Conservation (phyloP, 2,329 filamentous ascomycete species). For the Boeremia lycopersici region DNA sequence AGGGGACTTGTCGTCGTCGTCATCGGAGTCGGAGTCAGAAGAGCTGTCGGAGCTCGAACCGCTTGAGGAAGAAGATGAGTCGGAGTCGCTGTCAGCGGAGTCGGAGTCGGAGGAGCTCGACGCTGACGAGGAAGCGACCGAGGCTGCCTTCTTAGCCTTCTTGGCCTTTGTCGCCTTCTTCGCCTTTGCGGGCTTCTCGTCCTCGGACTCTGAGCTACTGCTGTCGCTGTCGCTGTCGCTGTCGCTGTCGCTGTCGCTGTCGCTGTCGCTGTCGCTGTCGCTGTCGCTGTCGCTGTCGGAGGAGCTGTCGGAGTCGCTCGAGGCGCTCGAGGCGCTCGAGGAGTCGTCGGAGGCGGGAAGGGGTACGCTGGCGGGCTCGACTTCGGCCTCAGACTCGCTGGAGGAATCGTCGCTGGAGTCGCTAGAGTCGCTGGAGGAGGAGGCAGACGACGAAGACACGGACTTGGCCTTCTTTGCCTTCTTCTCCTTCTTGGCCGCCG, state of each 20-base stretch:
- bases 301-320: slow-evolving; percentile 31
- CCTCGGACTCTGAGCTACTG: slow-evolving; percentile 36
- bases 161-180: slow-evolving; percentile 21
- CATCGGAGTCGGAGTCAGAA: slow-evolving; percentile 28
- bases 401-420: slow-evolving; percentile 26
- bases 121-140: slow-evolving; percentile 38
- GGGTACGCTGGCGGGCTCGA: slow-evolving; percentile 32
- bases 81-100: slow-evolving; percentile 25
- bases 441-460: slow-evolving; percentile 26
- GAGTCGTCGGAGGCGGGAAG: slow-evolving; percentile 37
- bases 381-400: slow-evolving; percentile 31
- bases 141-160: slow-evolving; percentile 34
- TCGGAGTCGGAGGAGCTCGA: slow-evolving; percentile 35
- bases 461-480: slow-evolving; percentile 26
- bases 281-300: slow-evolving; percentile 23
- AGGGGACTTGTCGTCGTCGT: slow-evolving; percentile 38
- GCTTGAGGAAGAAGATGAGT: slow-evolving; percentile 27
- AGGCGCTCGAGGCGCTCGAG: slow-evolving; percentile 33
- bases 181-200: slow-evolving; percentile 25
- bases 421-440: neutral
- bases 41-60: slow-evolving; percentile 26
- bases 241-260: slow-evolving; percentile 31
- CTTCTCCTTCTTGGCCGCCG: slow-evolving; percentile 24
- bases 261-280: slow-evolving; percentile 22
- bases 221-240: slow-evolving; percentile 18